These are phyloP conservation scores for Lecanosticta acicola DNA, from an alignment of 2,329 filamentous ascomycete genomes.

Conservation along the genomic window DNA sequence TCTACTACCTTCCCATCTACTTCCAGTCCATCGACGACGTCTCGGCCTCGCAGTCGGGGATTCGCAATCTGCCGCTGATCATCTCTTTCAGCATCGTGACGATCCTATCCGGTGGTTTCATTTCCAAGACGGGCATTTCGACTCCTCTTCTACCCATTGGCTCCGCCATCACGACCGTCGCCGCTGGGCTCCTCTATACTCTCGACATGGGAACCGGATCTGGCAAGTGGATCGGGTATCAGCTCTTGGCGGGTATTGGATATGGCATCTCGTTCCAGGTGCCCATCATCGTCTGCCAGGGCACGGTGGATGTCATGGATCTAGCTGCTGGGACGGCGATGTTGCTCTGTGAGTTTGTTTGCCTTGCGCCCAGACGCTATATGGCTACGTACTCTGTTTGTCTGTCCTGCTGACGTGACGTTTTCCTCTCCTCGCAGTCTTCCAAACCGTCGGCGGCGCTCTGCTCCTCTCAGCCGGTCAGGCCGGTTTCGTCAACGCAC, in stretches of 20 bases:
- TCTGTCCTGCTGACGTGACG: background rate
- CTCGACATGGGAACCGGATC: constrained; percentile 34
- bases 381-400: background rate
- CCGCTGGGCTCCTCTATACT: constrained; percentile 40
- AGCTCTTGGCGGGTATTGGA: constrained; percentile 41
- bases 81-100: background rate
- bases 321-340: constrained; percentile 35
- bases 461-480: constrained; percentile 38
- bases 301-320: constrained; percentile 29
- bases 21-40: constrained; percentile 39
- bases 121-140: background rate
- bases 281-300: constrained; percentile 37
- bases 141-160: background rate
- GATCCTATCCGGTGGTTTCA: background rate
- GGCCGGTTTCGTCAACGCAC: constrained; percentile 37
- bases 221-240: constrained; percentile 44
- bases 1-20: constrained; percentile 37
- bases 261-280: constrained; percentile 38
- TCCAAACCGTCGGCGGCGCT: constrained; percentile 38
- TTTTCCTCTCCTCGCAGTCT: constrained; percentile 18
- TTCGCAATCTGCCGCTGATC: constrained; percentile 38
- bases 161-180: background rate
- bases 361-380: too few relatives aligned
- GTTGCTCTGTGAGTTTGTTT: constrained; percentile 24
- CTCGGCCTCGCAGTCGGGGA: constrained; percentile 40